Evolutionary conservation across 225 moss, liverwort and hornwort genomes (phyloP), one percentile per base, ranked within the genome.

Genomic region (Polytrichum commune): DNA sequence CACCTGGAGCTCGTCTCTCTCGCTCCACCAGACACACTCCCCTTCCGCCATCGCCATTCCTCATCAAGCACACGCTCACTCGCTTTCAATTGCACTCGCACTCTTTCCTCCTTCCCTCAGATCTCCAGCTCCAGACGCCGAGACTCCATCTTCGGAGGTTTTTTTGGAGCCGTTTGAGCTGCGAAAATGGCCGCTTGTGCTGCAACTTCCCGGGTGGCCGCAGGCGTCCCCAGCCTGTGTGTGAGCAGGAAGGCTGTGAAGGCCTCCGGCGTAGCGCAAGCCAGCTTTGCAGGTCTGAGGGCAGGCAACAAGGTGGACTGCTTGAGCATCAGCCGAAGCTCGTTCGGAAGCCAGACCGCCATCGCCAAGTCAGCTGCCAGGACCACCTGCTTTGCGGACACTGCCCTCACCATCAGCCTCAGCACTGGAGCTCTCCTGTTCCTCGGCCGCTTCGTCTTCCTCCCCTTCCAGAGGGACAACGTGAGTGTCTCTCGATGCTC

Each of bases 391-490:
- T 70, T 55, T 1, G 79, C 65, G 0, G 89, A 78, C 66, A 78
- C 93, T 2, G 18, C 57, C 7, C 6, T 93, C 62, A 81, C 87
- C 30, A 84, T 96, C 81, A 58, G 78, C 53, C 66, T 91, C 24
- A 92, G 91, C 84, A 93, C 96, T 8, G 89, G 80, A 54, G 82
- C 89, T 0, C 20, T 92, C 27, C 83, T 96, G 57, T 91, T 89
- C 64, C 82, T 96, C 63, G 96, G 93, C 26, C 82, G 96, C 28
- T 93, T 96, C 75, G 93, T 92, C 54, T 82, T 96, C 62, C 69
- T 96, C 54, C 96, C 93, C 30, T 89, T 96, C 77, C 89, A 96
- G 84, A 78, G 86, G 62, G 78, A 83, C 71, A 86, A 83, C 71
- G 83, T 86, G 69, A 75, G 78, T 27, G 46, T 46, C 46, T 46